Evolutionary conservation across 495 filamentous ascomycete genomes (phyloP), one percentile per base, ranked within the genome.

Genomic region (Penicillium atrosanguineum): DNA sequence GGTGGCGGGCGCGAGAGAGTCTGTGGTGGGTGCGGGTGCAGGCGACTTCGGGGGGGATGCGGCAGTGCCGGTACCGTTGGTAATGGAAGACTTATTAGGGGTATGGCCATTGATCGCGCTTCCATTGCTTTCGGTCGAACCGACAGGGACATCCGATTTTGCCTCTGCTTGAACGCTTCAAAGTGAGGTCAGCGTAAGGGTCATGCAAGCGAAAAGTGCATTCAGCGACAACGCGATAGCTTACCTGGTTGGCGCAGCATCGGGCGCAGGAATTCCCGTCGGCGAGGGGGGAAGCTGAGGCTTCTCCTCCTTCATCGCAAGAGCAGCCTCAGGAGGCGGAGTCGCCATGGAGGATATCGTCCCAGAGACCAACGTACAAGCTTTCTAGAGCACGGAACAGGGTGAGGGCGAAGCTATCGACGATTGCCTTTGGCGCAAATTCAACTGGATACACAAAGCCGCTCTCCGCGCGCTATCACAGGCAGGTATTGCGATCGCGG

Each of bases 251-350:
- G 55, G 59, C 44, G 52, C 63, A 36, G 65, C 41, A 21, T 69
- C 68, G 37, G 59, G 59, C n/a, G 67, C 65, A 19, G 74, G 59
- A 19, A 61, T 56, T 46, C 69, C 73, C 55, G 67, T 71, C 23
- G 73, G 70, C 48, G 72, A 70, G 21, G 71, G 73, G 46, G 71
- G 72, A 48, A 74, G 55, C 67, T 73, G 72, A 64, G 69, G 72
- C 69, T 78, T 76, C 49, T 74, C 73, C 65, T 74, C 71, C 66
- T 76, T 78, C 39, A 70, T 46, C 29, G 60, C 47, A 55, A 69
- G 61, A 55, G 67, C 43, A 42, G 65, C 72, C 70, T 78, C 75
- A 28, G 75, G 73, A 68, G 75, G 75, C 67, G 75, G 75, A 47
- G 75, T 78, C 62, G 75, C 75, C 75, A 78, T 78, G 63, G 58